phyloP scores from a whole-genome alignment of 2,329 filamentous ascomycete species.

The Penicillium sp. region DNA sequence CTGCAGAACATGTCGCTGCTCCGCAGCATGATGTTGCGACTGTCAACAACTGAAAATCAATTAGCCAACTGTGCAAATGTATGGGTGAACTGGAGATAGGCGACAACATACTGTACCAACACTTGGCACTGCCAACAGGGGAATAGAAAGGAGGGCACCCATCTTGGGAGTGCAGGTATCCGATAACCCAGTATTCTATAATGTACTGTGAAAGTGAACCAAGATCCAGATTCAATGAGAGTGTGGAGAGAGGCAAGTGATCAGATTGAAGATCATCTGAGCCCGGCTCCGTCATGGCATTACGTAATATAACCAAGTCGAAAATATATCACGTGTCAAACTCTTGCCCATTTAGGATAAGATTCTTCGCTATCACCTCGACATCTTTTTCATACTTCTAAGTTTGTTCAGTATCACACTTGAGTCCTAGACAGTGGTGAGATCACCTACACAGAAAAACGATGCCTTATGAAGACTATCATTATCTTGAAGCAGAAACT shows the following conservation, averaged over 20 bases:
- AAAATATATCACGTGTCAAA: neutral
- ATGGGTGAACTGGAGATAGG: neutral
- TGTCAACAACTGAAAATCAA: constrained; percentile 62
- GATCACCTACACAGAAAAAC: neutral
- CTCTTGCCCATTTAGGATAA: neutral
- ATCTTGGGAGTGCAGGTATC: constrained; percentile 50
- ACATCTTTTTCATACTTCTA: neutral
- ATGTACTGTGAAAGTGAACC: neutral
- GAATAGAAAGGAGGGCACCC: constrained; percentile 88
- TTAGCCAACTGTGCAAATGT: constrained; percentile 9
- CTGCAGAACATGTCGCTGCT: constrained; percentile 91
- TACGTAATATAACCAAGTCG: neutral
- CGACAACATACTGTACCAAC: constrained; percentile 69
- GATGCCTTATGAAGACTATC: neutral
- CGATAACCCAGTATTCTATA: neutral
- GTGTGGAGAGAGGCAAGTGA: constrained; percentile 11
- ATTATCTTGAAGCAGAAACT: neutral
- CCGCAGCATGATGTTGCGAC: constrained; percentile 90
- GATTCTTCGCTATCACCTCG: neutral
- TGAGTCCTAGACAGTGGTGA: neutral
- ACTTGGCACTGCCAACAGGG: constrained; percentile 83
- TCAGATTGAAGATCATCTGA: constrained; percentile 4
- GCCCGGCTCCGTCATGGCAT: neutral
- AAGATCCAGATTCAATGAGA: neutral
- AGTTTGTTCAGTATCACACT: neutral